Percentiles rank a stretch among this genome's conserved stretches.
Conservation (phyloP, 495 filamentous ascomycete genomes). For the Penicillium psychrofluorescens region DNA sequence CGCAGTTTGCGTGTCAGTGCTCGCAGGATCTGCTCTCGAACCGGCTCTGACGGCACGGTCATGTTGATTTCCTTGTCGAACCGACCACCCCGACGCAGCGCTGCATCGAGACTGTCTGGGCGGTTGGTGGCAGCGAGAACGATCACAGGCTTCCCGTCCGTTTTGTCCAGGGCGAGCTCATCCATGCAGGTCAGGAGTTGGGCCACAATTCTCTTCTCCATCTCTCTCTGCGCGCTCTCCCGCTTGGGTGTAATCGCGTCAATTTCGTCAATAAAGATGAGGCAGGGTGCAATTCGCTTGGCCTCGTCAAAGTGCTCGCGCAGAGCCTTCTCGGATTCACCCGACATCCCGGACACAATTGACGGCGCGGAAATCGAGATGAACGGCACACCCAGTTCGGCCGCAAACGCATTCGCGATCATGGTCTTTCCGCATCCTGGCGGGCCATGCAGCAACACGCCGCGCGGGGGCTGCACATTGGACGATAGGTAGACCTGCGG, state of each 20-base stretch:
- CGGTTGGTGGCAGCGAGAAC: conserved; percentile 91
- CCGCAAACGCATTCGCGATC: conserved; percentile 85
- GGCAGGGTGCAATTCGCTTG: conserved; percentile 76
- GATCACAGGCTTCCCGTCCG: conserved; percentile 83
- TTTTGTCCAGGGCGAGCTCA: conserved; percentile 71
- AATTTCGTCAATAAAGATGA: conserved; percentile 95
- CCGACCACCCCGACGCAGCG: conserved; percentile 74
- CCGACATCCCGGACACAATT: conserved; percentile 88
- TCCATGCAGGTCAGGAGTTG: conserved; percentile 89
- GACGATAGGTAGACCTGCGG: conserved; percentile 56
- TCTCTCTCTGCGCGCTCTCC: conserved; percentile 89
- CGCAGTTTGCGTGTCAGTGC: conserved; percentile 66
- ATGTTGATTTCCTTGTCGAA: conserved; percentile 94
- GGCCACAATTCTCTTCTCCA: conserved; percentile 94
- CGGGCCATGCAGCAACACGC: conserved; percentile 85
- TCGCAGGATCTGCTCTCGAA: conserved; percentile 75
- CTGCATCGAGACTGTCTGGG: conserved; percentile 83
- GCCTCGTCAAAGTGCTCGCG: conserved; percentile 87
- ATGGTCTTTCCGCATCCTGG: conserved; percentile 95
- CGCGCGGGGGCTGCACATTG: conserved; percentile 68
- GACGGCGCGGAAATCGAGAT: conserved; percentile 85
- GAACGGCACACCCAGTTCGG: conserved; percentile 76
- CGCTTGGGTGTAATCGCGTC: conserved; percentile 93
- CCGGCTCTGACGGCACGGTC: conserved; percentile 82
- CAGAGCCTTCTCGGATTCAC: conserved; percentile 92